Evolutionary conservation across 75 land plant genomes (phyloP), one percentile per base, ranked within the genome.

Genomic region (Cupressus sempervirens): DNA sequence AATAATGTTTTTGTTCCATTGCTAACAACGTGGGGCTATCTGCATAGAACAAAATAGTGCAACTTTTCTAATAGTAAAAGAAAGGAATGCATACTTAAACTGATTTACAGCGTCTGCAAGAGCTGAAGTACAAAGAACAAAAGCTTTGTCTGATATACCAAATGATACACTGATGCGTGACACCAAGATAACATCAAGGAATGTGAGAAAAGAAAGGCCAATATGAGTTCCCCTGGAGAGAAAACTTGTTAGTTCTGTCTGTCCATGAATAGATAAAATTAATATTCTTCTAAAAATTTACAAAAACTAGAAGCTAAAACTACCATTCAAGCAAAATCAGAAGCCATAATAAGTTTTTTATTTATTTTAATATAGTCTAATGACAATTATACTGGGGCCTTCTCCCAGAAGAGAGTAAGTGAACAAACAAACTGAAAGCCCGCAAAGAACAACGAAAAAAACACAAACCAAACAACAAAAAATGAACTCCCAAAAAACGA

Each of bases 91-190:
- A 29, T 90, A 95, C 97, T 93, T 95, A 87, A 95, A 86, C 87
- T 95, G 97, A 62, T 90, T 91, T 53, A 95, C 75, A 45, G 94
- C 93, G 87, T 95, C 97, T 72, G 90, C 84, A 68, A 95, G 86
- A 77, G 94, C 97, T 38, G 97, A 93, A 7, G 92, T 90, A 45
- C 84, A 91, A n/a, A 95, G 86, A 53, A 95, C 92, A 90, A 95
- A 90, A 7, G 83, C 87, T 86, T 89, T 92, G 62, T 94, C 93
- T 8, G 95, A 88, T 84, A 95, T 90, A 52, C 90, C 92, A 52
- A 89, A 82, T 23, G 76, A 30, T 50, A 85, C 34, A 83, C 91
- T 91, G 38, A 82, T 9, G 32, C 90, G 85, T 65, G 89, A 89
- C 50, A 95, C 95, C 72, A 95, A 76, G 80, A 89, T 88, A 38